Evolutionary conservation across 495 filamentous ascomycete genomes (phyloP), one percentile per base, ranked within the genome.

Genomic region (Aspergillus conjunctus): DNA sequence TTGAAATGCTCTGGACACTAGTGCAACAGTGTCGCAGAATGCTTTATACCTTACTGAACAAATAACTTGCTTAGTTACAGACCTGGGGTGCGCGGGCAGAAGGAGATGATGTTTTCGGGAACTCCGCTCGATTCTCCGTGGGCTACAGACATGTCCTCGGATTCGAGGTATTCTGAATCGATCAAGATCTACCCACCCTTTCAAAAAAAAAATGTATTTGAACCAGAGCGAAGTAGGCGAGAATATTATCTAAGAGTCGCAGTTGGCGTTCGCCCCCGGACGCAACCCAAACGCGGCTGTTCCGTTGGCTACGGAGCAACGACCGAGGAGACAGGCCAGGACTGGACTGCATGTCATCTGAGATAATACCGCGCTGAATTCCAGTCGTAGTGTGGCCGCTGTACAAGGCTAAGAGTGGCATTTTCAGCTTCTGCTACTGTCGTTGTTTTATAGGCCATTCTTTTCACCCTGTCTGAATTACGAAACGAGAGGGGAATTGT

Each of bases 271-370:
- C 44, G 9, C 44, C 26, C 26, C 26, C 26, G 26, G 26, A 26
- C 26, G 26, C 5, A 26, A 11, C 15, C 17, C 4, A 22, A 20
- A 17, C 2, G 44, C 15, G 15, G 44, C 44, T 20, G 44, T 48
- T 11, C 20, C 4, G 17, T 10, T 1, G 17, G 44, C 44, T n/a
- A 1, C n/a, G 33, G 33, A 54, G 31, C 12, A 41, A n/a, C 37
- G 6, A 41, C 11, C 11, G 9, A 41, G 37, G 11, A 3, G 37
- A 41, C 11, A 41, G 37, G 8, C 5, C 37, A 10, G 51, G 21
- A 17, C 30, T n/a, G 11, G 21, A 46, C 61, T 60, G 57, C 48
- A 55, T 33, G 51, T 49, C 56, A 56, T 57, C 48, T 54, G 57
- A 52, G 51, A 53, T 56, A 37, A 49, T 46, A 44, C 46, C 46